Percentiles rank a stretch among this genome's conserved stretches.
Evolutionary conservation across 2,329 filamentous ascomycete genomes (phyloP).

Genomic region (Chrysoporthe puriensis): DNA sequence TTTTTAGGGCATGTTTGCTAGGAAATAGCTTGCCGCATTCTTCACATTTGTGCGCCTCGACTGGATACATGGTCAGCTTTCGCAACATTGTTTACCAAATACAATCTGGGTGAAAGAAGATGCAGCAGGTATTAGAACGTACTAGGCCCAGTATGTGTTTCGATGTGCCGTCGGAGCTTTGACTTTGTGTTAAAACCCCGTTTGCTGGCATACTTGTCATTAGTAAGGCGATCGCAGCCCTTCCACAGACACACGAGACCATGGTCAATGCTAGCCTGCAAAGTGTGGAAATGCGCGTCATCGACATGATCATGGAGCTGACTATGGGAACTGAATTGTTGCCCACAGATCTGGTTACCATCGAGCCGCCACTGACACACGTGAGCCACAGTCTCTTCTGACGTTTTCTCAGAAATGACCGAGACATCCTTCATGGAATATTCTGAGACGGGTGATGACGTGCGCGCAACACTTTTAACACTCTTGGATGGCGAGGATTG

Average conservation of each 20-base stretch:
- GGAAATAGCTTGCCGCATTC: constrained; percentile 63
- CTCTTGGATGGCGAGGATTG: constrained; percentile 5
- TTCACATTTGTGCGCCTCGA: constrained; percentile 61
- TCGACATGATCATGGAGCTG: constrained; percentile 28
- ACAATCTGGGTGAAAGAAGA: neutral
- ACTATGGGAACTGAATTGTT: constrained; percentile 16
- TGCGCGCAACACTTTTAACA: neutral
- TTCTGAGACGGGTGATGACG: constrained; percentile 3
- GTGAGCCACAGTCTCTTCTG: constrained; percentile 2
- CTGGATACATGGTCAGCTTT: constrained; percentile 41
- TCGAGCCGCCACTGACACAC: constrained; percentile 19
- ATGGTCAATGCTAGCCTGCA: constrained; percentile 20
- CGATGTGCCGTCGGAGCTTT: constrained; percentile 68
- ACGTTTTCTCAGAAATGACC: neutral
- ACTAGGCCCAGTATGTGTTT: constrained; percentile 65
- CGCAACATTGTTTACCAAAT: neutral
- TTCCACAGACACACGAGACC: constrained; percentile 23
- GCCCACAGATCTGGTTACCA: constrained; percentile 12
- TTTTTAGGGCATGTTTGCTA: constrained; percentile 68
- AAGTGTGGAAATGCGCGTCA: constrained; percentile 26
- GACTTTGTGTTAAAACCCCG: constrained; percentile 61
- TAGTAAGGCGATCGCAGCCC: constrained; percentile 52
- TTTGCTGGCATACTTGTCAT: constrained; percentile 45
- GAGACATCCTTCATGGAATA: constrained; percentile 7
- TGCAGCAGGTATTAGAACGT: constrained; percentile 38